Evolutionary conservation across 2,329 filamentous ascomycete genomes (phyloP), one percentile per base, ranked within the genome.

Genomic region (Neurospora sp.): DNA sequence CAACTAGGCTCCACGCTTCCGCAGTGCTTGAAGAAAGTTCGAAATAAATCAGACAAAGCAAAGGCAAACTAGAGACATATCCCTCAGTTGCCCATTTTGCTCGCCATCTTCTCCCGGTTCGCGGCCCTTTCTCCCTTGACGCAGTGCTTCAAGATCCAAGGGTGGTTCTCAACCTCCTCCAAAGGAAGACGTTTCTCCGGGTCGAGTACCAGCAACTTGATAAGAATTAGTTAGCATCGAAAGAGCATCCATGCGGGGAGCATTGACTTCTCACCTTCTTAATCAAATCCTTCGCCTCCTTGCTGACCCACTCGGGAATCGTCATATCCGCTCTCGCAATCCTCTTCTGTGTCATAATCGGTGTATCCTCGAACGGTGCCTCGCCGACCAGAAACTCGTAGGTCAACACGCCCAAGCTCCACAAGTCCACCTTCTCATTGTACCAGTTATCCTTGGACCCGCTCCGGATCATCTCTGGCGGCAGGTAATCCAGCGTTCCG

Each of bases 81-180:
- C 28, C 13, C 52, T 62, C 28, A 62, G 52, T 62, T 62, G 23
- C 52, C 52, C 52, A 62, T 62, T 36, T 36, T 62, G 23, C 52
- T 33, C 23, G 52, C 52, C 52, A 62, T 62, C 11, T 81, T 85
- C 74, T 87, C 87, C 71, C 83, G 83, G 77, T 83, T 85, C 43
- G 81, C 75, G 6, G 82, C 83, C 69, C 84, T 80, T 77, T 87
- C 84, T n/a, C 85, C 84, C 81, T 87, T 89, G 73, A 91, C 86
- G 79, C 95, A 98, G 80, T 98, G 93, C 84, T 97, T 98, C 75
- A 97, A 80, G 76, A 99, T 97, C 96, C 96, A 99, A 19, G 96
- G 95, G 79, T 98, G 96, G 68, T 86, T 86, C 80, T 95, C 90
- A 43, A 98, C 91, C 71, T 97, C 90, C 17, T 97, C 93, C 11